These are phyloP conservation scores for Leccinellum rugosiceps DNA, from an alignment of 768 basidiomycete species.

Conservation along the genomic window DNA sequence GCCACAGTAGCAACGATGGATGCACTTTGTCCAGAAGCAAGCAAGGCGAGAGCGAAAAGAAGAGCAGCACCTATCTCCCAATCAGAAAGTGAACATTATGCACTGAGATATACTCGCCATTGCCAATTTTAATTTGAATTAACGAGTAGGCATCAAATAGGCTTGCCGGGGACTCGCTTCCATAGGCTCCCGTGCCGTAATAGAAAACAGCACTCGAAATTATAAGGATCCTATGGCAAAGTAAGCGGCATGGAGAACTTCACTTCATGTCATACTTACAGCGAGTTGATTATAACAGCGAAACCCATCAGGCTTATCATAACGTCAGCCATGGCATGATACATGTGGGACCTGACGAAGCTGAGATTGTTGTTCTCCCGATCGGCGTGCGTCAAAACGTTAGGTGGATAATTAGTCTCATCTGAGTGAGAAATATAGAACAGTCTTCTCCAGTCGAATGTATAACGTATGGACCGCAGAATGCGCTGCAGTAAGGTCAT, in stretches of 20 bases:
- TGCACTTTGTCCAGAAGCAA: conserved; percentile 86
- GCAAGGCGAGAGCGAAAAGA: conserved; percentile 84
- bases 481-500: conserved; percentile 24
- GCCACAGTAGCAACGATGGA: conserved; percentile 87
- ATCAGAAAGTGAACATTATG: background rate
- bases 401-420: conserved; percentile 18
- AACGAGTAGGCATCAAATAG: conserved; percentile 83
- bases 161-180: conserved; percentile 53
- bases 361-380: conserved; percentile 51
- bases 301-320: conserved; percentile 71
- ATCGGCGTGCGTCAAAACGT: conserved; percentile 47
- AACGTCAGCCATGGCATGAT: conserved; percentile 65
- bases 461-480: conserved; percentile 4
- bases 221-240: conserved; percentile 62
- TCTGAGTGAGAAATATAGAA: conserved; percentile 27
- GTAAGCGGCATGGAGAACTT: background rate
- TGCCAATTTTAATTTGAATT: conserved; percentile 63
- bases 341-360: conserved; percentile 62
- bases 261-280: conserved; percentile 42
- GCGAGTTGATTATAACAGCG: conserved; percentile 84
- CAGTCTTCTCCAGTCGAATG: conserved; percentile 12
- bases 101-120: conserved; percentile 42
- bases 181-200: conserved; percentile 42
- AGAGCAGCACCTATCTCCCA: conserved; percentile 62
- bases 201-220: conserved; percentile 82